Base-by-base conservation (phyloP, 2,329 filamentous ascomycete species). In the Harringtonia lauricola region DNA sequence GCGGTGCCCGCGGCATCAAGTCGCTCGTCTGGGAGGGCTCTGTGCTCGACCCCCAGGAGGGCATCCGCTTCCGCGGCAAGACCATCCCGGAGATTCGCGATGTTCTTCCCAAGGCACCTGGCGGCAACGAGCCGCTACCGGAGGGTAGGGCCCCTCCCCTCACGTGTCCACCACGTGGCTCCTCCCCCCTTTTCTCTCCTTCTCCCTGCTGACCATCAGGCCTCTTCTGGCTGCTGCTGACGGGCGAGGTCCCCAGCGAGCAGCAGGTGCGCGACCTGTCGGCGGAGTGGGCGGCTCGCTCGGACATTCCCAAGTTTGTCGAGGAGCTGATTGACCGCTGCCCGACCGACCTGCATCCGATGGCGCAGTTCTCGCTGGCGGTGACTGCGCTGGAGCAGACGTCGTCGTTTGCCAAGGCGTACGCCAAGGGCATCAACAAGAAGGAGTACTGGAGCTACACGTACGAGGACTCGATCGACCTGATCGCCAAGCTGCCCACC, bases 281-380 rank as follows among this genome's bases (percentile, higher is more conserved):
- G 55, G 90, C 92, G 51, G 92, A 98, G 72, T 96, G 90, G 92
- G 92, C 92, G 64, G 92, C 92, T 63, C 89, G 92, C 61, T 88
- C 92, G 69, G 87, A 94, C 61, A 73, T 98, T 56, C 92, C 92
- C 72, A 94, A 94, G 74, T 96, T 94, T 71, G 79, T 98, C 62
- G 89, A 95, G 76, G 92, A 98, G 76, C 84, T 98, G 65, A 95
- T 98, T 71, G 92, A 98, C 81, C 88, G 92, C 76, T 96, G 90
- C 85, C 92, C 92, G 58, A 92, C 77, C 72, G 88, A 94, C 68
- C 86, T 98, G 57, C 92, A 98, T 81, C 92, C 92, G 66, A 98
- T 98, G 92, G 90, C 92, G 51, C 92, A 98, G 74, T 94, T 98
- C 79, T 96, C 92, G 48, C 75, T 98, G 60, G 92, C 92, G 60